Evolutionary conservation across 345 rosid genomes (phyloP).

Genomic region (Sonneratia alba): DNA sequence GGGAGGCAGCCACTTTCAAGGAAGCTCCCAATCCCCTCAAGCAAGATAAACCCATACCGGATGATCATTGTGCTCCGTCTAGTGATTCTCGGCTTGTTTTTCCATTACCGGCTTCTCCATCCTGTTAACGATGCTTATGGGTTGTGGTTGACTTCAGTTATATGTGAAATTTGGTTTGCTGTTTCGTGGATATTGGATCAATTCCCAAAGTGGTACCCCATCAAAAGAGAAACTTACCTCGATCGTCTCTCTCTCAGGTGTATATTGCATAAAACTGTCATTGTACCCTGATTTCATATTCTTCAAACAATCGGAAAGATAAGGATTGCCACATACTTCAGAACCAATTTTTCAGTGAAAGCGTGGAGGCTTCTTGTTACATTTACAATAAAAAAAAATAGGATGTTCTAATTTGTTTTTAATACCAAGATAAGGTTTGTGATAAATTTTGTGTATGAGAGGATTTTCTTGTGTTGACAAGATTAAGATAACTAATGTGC

Average conservation of each 20-base stretch:
- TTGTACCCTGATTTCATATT: neutral
- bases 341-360: too few relatives aligned
- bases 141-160: constrained; percentile 73
- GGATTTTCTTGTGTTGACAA: too few relatives aligned
- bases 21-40: constrained; percentile 67
- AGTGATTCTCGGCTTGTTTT: constrained; percentile 63
- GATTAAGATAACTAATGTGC: too few relatives aligned
- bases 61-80: constrained; percentile 63
- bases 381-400: too few relatives aligned
- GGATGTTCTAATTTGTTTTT: too few relatives aligned
- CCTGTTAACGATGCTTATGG: constrained; percentile 73
- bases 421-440: too few relatives aligned
- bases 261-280: too few relatives aligned
- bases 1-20: constrained; percentile 93
- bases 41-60: constrained; percentile 83
- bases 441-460: too few relatives aligned
- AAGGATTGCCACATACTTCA: too few relatives aligned
- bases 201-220: constrained; percentile 81
- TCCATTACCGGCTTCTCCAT: constrained; percentile 80
- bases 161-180: constrained; percentile 94
- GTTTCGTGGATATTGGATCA: constrained; percentile 95
- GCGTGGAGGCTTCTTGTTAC: too few relatives aligned
- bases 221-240: constrained; percentile 76
- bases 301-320: too few relatives aligned
- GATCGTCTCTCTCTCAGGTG: constrained; percentile 69